phyloP scores from a whole-genome alignment of 352 stramenopile genomes.

The Albugo candida region DNA sequence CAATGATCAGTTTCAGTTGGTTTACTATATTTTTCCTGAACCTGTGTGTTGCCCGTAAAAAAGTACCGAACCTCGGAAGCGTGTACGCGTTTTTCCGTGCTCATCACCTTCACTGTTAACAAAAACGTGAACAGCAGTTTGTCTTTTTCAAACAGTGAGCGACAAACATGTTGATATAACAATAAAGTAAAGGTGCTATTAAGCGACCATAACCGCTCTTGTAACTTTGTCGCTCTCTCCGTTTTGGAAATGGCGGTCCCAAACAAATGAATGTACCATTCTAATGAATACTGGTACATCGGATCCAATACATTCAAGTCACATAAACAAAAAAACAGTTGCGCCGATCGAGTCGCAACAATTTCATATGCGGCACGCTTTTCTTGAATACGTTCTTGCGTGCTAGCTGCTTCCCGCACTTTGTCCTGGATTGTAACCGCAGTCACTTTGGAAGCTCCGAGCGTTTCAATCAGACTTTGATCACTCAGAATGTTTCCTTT shows the following conservation, averaged over 20 bases:
- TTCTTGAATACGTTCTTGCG: constrained; percentile 83
- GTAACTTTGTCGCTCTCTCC: constrained; percentile 48
- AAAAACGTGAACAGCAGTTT: constrained; percentile 92
- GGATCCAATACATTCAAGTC: constrained; percentile 85
- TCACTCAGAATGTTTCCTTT: constrained; percentile 93
- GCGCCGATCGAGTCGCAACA: constrained; percentile 78
- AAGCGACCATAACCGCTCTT: constrained; percentile 69
- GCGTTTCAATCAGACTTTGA: constrained; percentile 87
- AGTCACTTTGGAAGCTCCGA: constrained; percentile 84
- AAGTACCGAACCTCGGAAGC: constrained; percentile 74
- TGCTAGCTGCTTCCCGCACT: constrained; percentile 82
- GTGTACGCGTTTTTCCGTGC: constrained; percentile 58
- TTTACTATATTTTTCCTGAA: constrained; percentile 70
- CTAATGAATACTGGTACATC: constrained; percentile 93
- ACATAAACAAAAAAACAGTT: constrained; percentile 91
- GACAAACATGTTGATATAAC: constrained; percentile 91
- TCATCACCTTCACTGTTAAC: constrained; percentile 84
- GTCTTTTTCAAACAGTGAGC: constrained; percentile 91
- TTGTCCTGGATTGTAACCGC: constrained; percentile 90
- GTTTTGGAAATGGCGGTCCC: constrained; percentile 79
- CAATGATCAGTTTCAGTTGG: constrained; percentile 33
- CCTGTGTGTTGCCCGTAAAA: constrained; percentile 83
- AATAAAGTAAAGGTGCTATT: constrained; percentile 91
- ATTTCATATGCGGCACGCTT: constrained; percentile 82
- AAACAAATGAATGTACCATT: constrained; percentile 94